phyloP scores from a whole-genome alignment of 495 filamentous ascomycete genomes.

The Paragyromitra xinjiangensis region DNA sequence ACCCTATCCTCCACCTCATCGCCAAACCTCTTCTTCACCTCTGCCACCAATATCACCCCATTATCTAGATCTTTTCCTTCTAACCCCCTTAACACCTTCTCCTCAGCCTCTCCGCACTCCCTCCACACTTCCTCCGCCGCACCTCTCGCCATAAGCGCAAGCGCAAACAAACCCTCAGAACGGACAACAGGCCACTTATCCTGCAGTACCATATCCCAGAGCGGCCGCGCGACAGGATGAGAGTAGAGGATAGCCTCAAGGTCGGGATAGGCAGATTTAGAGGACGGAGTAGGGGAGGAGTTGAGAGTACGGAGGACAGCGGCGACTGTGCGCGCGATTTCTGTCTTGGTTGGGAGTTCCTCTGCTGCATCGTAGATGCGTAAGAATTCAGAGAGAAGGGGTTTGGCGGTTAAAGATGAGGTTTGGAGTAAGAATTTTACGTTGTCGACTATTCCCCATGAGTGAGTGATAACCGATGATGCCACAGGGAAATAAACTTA shows the following conservation, averaged over 20 bases:
- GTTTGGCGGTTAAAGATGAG: slow-evolving; percentile 65
- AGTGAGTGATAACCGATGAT: slow-evolving; percentile 58
- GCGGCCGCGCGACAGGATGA: slow-evolving; percentile 65
- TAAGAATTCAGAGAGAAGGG: slow-evolving; percentile 66
- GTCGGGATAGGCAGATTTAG: slow-evolving; percentile 7
- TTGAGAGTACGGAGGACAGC: slow-evolving; percentile 71
- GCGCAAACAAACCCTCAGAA: slow-evolving; percentile 76
- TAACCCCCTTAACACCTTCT: slow-evolving; percentile 35
- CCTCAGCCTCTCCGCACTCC: slow-evolving; percentile 38
- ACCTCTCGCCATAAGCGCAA: slow-evolving; percentile 73
- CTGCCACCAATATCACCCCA: slow-evolving; percentile 41
- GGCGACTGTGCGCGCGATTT: slow-evolving; percentile 73
- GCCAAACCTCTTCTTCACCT: slow-evolving; percentile 41
- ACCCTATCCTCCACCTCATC: slow-evolving; percentile 40
- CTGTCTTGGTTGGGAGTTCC: slow-evolving; percentile 72
- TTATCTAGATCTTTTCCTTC: slow-evolving; percentile 52
- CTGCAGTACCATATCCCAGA: slow-evolving; percentile 72
- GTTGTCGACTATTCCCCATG: slow-evolving; percentile 30
- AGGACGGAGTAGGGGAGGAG: slow-evolving; percentile 53
- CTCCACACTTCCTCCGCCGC: slow-evolving; percentile 40
- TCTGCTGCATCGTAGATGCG: slow-evolving; percentile 68
- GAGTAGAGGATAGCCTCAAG: slow-evolving; percentile 65
- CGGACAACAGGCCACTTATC: slow-evolving; percentile 74
- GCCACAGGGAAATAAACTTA: slow-evolving; percentile 68
- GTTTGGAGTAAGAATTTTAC: slow-evolving; percentile 56